Base-by-base conservation (phyloP, 2,329 filamentous ascomycete species). In the Alternaria sp. region DNA sequence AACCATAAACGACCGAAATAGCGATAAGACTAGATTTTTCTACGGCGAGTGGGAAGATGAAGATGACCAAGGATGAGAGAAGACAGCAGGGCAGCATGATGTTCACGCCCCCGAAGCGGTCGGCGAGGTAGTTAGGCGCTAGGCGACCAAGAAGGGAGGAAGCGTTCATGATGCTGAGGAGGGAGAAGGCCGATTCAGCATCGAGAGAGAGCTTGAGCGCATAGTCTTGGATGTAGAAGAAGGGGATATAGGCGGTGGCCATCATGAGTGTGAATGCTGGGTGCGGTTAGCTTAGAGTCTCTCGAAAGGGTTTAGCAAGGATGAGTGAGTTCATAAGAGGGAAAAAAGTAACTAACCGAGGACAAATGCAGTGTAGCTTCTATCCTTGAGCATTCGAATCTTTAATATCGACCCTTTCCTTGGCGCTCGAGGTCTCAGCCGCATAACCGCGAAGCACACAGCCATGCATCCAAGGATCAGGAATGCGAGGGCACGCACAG, bases 11-110 rank as follows among this genome's bases (percentile, higher is more conserved):
- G 6, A 37, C 30, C 30, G 30, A 37, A n/a, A 37, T 37, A 15
- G 30, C 30, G 30, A 37, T 37, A n/a, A 37, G 30, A 37, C 30
- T 37, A 9, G 30, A 5, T 1, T 37, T 37, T 37, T 37, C 30
- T 15, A 37, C 30, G 30, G 30, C 30, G 14, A 37, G 30, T 37
- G 30, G 30, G 14, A 37, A 37, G 30, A 37, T 4, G 2, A 37
- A 37, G 30, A 37, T 37, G 30, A 37, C 30, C 30, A 37, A 82
- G 6, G 80, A 68, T 20, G 78, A 79, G 2, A 76, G 74, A 3
- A 79, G 64, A 37, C 54, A 59, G 1, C 64, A 46, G 4, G 67
- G 79, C 5, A 80, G 68, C 30, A 82, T 76, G 41, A 81, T 79
- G 67, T 83, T 83, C 54, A 83, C 70, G 26, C 65, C 65, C 10